These are phyloP conservation scores for Ceratobasidium sp. DNA, from an alignment of 1,284 basidiomycete species.

Conservation along the genomic window DNA sequence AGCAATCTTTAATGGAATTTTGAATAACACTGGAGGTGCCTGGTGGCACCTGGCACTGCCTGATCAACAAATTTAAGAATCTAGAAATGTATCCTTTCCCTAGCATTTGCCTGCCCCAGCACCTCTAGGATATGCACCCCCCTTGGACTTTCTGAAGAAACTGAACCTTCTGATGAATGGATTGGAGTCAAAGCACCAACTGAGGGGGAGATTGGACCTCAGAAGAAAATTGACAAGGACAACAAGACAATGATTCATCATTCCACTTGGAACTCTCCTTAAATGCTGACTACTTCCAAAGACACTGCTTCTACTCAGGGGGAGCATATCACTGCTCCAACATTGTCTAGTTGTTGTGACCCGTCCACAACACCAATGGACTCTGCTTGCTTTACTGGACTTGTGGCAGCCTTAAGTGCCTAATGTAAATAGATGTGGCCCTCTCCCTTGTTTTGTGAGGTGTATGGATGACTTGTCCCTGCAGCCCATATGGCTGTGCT, in stretches of 20 bases:
- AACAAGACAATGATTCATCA: not conserved
- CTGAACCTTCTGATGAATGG: not conserved
- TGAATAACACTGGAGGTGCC: not conserved
- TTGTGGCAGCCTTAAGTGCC: no score
- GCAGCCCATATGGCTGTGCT: no score
- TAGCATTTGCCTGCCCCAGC: not conserved
- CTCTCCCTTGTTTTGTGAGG: no score
- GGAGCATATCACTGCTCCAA: no score
- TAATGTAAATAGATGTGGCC: no score
- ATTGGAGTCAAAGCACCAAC: slow-evolving; percentile 1
- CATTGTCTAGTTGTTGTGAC: no score
- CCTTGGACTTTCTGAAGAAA: not conserved
- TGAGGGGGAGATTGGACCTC: slow-evolving; percentile 14
- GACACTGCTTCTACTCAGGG: not conserved
- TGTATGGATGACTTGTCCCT: no score
- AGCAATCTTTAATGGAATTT: slow-evolving; percentile 4
- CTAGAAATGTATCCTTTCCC: not conserved
- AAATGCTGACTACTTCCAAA: not conserved
- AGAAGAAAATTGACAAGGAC: not conserved
- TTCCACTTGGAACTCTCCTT: not conserved
- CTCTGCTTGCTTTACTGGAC: no score
- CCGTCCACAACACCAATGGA: no score
- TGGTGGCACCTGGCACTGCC: not conserved
- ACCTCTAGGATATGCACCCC: not conserved
- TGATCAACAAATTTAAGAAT: not conserved